Percentiles rank a stretch among this genome's conserved stretches.
Evolutionary conservation across 352 stramenopile genomes (phyloP).

Genomic region (Pythium diclinum): DNA sequence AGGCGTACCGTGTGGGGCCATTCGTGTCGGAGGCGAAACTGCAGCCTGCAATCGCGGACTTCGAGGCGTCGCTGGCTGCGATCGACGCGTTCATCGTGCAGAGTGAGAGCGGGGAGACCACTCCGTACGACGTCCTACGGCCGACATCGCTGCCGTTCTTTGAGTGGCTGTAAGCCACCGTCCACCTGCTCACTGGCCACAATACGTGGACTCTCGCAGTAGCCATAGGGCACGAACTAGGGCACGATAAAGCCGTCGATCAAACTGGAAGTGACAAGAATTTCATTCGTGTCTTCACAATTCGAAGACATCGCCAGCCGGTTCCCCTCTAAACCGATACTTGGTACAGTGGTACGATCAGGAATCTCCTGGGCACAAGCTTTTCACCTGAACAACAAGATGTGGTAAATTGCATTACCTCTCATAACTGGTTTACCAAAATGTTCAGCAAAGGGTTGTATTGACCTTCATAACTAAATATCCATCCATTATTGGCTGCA

Average conservation of each 20-base stretch:
- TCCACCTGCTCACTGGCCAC: too few relatives aligned
- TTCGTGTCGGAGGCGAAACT: conserved; percentile 1
- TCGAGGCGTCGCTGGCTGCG: not conserved
- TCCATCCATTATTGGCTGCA: too few relatives aligned
- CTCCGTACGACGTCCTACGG: conserved; percentile 1
- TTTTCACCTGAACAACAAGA: too few relatives aligned
- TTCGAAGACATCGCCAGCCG: not conserved
- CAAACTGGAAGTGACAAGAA: not conserved
- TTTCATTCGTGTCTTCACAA: not conserved
- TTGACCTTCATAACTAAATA: too few relatives aligned
- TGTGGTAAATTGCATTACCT: too few relatives aligned
- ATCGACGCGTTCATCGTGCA: conserved; percentile 9
- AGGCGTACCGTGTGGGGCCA: conserved; percentile 2
- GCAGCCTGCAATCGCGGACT: not conserved
- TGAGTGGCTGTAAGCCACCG: not conserved
- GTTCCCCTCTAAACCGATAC: not conserved
- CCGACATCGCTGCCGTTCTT: not conserved
- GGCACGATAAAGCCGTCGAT: too few relatives aligned
- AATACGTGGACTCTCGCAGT: not conserved
- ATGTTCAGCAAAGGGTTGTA: too few relatives aligned
- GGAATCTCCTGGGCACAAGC: too few relatives aligned
- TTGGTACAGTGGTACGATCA: not conserved
- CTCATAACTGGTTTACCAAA: too few relatives aligned
- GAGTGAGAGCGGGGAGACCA: not conserved
- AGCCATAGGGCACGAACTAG: too few relatives aligned